Evolutionary conservation across 345 rosid species (phyloP).

Genomic region (Firmiana major): DNA sequence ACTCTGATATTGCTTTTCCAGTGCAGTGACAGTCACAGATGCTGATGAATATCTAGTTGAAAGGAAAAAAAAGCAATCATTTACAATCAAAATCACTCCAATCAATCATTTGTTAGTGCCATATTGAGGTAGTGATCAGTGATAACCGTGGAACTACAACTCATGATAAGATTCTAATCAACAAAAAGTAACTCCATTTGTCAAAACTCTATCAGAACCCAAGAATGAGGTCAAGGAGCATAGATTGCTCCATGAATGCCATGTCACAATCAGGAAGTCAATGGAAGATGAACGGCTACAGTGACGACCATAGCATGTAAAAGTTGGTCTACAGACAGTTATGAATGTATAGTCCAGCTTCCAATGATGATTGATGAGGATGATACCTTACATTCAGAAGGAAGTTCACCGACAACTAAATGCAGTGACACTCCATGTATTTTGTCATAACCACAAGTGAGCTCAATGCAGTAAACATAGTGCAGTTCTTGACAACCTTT

Average conservation of each 20-base stretch:
- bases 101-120: constrained; percentile 13
- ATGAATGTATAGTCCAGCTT: constrained; percentile 13
- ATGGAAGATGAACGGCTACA: constrained; percentile 14
- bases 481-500: too few species aligned
- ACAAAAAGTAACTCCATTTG: constrained; percentile 17
- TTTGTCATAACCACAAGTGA: too few species aligned
- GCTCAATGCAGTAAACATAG: too few species aligned
- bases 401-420: too few species aligned
- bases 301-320: background rate
- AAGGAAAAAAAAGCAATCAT: constrained; percentile 17
- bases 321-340: background rate
- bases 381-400: background rate
- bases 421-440: background rate
- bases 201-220: constrained; percentile 15
- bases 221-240: constrained; percentile 22
- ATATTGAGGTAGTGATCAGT: constrained; percentile 10
- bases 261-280: constrained; percentile 19
- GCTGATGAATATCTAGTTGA: constrained; percentile 13
- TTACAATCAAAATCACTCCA: constrained; percentile 9
- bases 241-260: constrained; percentile 15
- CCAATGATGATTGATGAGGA: constrained; percentile 8
- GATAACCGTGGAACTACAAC: background rate
- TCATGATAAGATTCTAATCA: constrained; percentile 13
- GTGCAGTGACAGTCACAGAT: constrained; percentile 1
- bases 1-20: constrained; percentile 10